Evolutionary conservation across 1,284 basidiomycete genomes (phyloP).

Genomic region (Abortiporus biennis): DNA sequence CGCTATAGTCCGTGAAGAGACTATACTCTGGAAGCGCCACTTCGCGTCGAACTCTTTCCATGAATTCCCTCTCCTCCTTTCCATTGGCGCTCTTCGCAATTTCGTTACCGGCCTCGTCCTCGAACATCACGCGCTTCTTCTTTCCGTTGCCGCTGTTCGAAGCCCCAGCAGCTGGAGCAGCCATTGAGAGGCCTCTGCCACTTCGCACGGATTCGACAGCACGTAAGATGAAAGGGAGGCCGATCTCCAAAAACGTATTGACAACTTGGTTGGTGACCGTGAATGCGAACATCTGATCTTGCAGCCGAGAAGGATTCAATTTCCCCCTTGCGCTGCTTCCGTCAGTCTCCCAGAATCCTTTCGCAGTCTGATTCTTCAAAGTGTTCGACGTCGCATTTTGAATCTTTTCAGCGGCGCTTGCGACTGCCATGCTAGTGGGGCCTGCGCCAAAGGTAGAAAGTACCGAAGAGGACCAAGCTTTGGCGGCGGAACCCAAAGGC

Average conservation of each 20-base stretch:
- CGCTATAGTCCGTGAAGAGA: constrained; percentile 82
- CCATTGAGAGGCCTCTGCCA: constrained; percentile 27
- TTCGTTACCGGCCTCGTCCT: constrained; percentile 36
- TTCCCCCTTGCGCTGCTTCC: constrained; percentile 42
- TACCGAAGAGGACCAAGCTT: constrained; percentile 17
- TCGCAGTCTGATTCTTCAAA: constrained; percentile 11
- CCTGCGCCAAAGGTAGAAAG: constrained; percentile 15
- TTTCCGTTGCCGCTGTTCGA: constrained; percentile 22
- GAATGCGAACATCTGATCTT: constrained; percentile 93
- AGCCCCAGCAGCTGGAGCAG: constrained; percentile 11
- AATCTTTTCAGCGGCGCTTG: constrained; percentile 8
- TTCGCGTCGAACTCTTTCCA: constrained; percentile 76
- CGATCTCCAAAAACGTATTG: constrained; percentile 80
- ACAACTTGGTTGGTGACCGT: constrained; percentile 90
- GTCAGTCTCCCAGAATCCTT: constrained; percentile 49
- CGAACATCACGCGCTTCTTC: constrained; percentile 70
- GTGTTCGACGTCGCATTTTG: constrained; percentile 11
- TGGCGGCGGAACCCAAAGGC: constrained; percentile 9
- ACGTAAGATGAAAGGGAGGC: constrained; percentile 76
- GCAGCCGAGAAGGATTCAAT: constrained; percentile 66
- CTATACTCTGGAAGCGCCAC: constrained; percentile 79
- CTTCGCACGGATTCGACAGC: constrained; percentile 47
- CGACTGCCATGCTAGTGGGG: constrained; percentile 5
- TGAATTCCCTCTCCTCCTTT: constrained; percentile 62
- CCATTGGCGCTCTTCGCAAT: constrained; percentile 35